Conservation (phyloP, 352 stramenopile genomes). For the Globisporangium cystogenes region DNA sequence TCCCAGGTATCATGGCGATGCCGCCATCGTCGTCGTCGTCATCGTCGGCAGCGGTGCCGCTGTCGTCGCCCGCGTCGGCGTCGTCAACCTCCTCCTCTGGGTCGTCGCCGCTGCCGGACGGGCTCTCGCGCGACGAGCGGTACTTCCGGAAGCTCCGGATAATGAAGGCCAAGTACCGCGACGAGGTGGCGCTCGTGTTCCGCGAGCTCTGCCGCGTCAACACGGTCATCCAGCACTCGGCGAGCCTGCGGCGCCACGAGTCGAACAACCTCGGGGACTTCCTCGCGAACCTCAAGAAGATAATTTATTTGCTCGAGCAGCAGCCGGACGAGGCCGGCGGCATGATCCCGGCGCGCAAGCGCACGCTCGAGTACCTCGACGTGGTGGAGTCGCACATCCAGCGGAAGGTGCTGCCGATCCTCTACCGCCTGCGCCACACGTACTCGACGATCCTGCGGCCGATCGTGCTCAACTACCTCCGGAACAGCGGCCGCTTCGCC, state of each 20-base stretch:
- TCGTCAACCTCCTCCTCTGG: too few relatives aligned
- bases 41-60: too few relatives aligned
- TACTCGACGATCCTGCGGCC: constrained; percentile 76
- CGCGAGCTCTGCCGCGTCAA: constrained; percentile 78
- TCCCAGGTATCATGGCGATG: not conserved
- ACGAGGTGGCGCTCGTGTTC: constrained; percentile 77
- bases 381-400: constrained; percentile 82
- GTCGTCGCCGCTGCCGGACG: not conserved
- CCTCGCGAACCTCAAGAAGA: constrained; percentile 83
- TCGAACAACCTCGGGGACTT: constrained; percentile 82
- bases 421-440: constrained; percentile 67
- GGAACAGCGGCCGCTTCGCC: constrained; percentile 55
- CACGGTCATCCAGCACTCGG: constrained; percentile 73
- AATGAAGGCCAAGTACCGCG: constrained; percentile 72
- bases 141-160: constrained; percentile 65
- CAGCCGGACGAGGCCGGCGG: constrained; percentile 63
- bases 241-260: constrained; percentile 65
- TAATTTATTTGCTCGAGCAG: constrained; percentile 88
- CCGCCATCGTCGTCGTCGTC: not conserved
- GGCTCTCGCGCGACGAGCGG: constrained; percentile 30
- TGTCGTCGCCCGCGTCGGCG: not conserved
- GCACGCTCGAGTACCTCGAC: constrained; percentile 71
- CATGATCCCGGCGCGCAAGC: constrained; percentile 70
- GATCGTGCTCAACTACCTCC: constrained; percentile 75
- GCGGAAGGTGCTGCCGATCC: constrained; percentile 77